phyloP scores from a whole-genome alignment of 192 early-diverging fungal species.

The Backusella tuberculispora region DNA sequence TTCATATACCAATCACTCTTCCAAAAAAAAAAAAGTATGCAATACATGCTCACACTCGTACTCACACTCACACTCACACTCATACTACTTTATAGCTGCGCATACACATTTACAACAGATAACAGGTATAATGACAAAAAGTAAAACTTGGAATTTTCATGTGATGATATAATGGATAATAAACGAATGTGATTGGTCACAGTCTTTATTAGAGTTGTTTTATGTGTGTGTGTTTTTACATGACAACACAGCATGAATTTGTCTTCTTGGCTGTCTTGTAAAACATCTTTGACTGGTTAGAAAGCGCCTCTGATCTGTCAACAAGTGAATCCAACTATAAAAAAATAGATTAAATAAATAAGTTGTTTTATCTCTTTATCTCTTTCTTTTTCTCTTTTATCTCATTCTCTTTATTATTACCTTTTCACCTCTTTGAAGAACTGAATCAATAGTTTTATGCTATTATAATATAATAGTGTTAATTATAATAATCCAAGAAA shows the following conservation, averaged over 20 bases:
- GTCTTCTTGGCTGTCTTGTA: conserved; percentile 96
- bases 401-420: background rate
- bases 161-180: background rate
- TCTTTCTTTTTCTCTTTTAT: background rate
- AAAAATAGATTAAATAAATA: background rate
- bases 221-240: conserved; percentile 31
- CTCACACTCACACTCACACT: background rate
- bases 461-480: conserved; percentile 11
- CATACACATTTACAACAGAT: too few species aligned
- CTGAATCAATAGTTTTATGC: conserved; percentile 93
- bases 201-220: background rate
- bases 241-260: conserved; percentile 73
- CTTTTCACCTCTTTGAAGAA: conserved; percentile 88
- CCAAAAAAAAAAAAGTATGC: background rate
- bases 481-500: background rate
- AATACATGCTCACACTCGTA: background rate
- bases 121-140: too few species aligned
- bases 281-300: conserved; percentile 91
- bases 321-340: conserved; percentile 79
- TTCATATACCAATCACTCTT: background rate
- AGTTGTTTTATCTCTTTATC: background rate
- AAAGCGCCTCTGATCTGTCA: conserved; percentile 79
- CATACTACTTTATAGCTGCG: too few species aligned
- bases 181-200: background rate
- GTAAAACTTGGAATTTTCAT: background rate